Evolutionary conservation across 371 early-diverging fungal species (phyloP), one percentile per base, ranked within the genome.

Genomic region (Catenaria anguillulae): DNA sequence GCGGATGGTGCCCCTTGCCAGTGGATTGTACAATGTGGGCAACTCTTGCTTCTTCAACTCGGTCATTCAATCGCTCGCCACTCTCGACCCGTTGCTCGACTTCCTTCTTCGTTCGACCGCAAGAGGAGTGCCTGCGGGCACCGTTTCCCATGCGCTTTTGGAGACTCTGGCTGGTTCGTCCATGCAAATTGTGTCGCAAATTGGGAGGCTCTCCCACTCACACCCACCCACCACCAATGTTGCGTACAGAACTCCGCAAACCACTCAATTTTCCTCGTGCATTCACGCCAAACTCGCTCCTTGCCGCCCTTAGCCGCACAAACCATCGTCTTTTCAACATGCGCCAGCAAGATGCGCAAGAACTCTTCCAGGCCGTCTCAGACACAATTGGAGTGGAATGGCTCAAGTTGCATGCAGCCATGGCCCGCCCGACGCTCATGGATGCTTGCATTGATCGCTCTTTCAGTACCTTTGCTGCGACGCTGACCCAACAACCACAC

Each of bases 41-140:
- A 95, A 95, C 70, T 84, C 92, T 35, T 95, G 96, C 69, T 95
- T 90, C 65, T 74, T 95, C 67, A 93, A 93, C 70, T 84, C 88
- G 23, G 90, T 92, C 17, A 26, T 31, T 4, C 36, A 42, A 26
- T 8, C 17, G 15, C 70, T 82, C 40, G 75, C 80, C 29, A 77
- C 82, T 0, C 68, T 82, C 45, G 71, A 78, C 26, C 63, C 68
- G 29, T 63, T 81, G 52, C 66, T 75, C 61, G 70, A 67, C 24
- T 84, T 78, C 64, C 65, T 79, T 13, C 10, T 40, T 19, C 40
- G 36, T 24, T 19, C 24, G 5, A 35, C 29, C 26, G n/a, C n/a
- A n/a, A n/a, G n/a, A n/a, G n/a, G n/a, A n/a, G n/a, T n/a, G 17
- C 8, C 29, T 24, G 24, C 13, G 36, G 36, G n/a, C 36, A 23